phyloP scores from a whole-genome alignment of 257 asterid genomes.

The Jacaranda copaia region DNA sequence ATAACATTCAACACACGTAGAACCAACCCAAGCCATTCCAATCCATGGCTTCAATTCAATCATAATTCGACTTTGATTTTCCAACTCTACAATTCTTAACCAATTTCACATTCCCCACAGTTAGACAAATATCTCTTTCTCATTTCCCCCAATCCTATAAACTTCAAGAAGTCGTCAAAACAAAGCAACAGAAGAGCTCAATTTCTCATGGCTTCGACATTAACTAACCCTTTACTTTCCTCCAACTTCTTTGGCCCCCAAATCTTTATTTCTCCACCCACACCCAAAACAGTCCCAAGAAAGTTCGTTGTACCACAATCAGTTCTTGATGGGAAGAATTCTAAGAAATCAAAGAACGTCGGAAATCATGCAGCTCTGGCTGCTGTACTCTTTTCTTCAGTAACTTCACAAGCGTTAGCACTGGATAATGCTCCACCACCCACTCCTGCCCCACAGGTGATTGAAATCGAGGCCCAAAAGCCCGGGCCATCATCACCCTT shows the following conservation, averaged over 20 bases:
- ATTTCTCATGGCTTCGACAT: constrained; percentile 41
- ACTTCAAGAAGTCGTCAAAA: background rate
- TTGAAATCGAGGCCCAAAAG: constrained; percentile 55
- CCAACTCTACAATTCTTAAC: background rate
- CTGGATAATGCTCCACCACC: constrained; percentile 47
- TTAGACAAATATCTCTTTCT: background rate
- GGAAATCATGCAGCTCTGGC: constrained; percentile 59
- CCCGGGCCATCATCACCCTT: constrained; percentile 55
- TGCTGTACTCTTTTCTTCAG: constrained; percentile 59
- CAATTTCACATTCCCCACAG: background rate
- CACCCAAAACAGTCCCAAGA: constrained; percentile 58
- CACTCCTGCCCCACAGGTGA: constrained; percentile 44
- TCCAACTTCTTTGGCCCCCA: constrained; percentile 58
- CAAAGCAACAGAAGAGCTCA: background rate
- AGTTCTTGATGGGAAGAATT: constrained; percentile 35
- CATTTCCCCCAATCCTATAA: constrained; percentile 6
- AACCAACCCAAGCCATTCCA: constrained; percentile 45
- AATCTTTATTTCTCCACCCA: constrained; percentile 58
- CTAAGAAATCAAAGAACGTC: constrained; percentile 33
- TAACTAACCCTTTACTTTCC: constrained; percentile 51
- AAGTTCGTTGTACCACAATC: constrained; percentile 45
- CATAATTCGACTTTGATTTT: constrained; percentile 25
- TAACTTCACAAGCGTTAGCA: constrained; percentile 62
- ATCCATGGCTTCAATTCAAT: constrained; percentile 45
- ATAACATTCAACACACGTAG: constrained; percentile 52